Evolutionary conservation across 2,329 filamentous ascomycete genomes (phyloP).

Genomic region (Aspergillus sp.): DNA sequence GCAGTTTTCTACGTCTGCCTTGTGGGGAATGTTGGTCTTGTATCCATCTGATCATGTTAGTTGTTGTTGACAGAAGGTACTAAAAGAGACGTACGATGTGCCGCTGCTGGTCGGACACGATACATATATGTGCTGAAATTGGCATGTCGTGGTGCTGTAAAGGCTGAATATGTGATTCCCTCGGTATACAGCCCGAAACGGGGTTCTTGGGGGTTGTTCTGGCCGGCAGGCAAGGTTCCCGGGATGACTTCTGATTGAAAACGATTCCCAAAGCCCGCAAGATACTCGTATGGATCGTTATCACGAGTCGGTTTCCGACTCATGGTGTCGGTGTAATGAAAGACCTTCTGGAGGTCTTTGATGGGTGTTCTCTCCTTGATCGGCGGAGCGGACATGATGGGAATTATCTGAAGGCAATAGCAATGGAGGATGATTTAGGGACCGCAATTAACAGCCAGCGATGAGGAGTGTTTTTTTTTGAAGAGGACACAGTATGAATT

Average conservation of each 20-base stretch:
- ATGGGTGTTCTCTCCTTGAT: constrained; percentile 19
- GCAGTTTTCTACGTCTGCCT: constrained; percentile 27
- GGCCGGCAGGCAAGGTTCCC: constrained; percentile 29
- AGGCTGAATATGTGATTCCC: constrained; percentile 28
- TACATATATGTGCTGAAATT: constrained; percentile 31
- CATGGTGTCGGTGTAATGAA: constrained; percentile 31
- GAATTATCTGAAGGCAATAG: no score
- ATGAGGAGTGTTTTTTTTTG: no score
- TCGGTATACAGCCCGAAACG: constrained; percentile 33
- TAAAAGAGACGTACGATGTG: constrained; percentile 19
- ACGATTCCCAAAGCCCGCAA: constrained; percentile 29
- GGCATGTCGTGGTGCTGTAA: constrained; percentile 23
- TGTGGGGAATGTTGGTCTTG: constrained; percentile 43
- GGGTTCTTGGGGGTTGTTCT: constrained; percentile 33
- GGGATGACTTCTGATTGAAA: constrained; percentile 33
- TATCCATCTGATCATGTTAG: constrained; percentile 20
- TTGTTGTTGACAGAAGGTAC: not conserved
- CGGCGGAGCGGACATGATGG: constrained; percentile 25
- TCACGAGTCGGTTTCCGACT: constrained; percentile 28
- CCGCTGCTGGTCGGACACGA: constrained; percentile 25
- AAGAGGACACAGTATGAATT: no score
- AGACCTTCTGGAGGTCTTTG: constrained; percentile 29
- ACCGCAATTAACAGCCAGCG: no score
- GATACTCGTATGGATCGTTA: constrained; percentile 31
- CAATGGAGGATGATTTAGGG: no score